These are phyloP conservation scores for Biscogniauxia sp. DNA, from an alignment of 2,329 filamentous ascomycete genomes.

Conservation along the genomic window DNA sequence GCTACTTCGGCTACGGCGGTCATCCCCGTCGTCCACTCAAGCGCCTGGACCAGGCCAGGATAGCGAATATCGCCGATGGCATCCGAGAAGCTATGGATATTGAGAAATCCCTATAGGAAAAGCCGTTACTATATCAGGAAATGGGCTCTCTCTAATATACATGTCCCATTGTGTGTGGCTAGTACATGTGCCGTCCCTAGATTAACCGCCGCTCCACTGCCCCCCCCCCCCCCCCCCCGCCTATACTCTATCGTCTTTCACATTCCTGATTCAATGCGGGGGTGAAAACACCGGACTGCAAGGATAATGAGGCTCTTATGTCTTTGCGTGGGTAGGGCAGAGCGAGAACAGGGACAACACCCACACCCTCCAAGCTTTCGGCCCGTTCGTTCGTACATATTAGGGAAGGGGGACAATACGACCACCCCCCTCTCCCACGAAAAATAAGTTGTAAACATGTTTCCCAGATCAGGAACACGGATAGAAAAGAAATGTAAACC, in stretches of 20 bases:
- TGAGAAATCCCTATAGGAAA: slow-evolving; percentile 51
- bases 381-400: background rate
- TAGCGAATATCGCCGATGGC: slow-evolving; percentile 52
- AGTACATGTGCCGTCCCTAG: background rate
- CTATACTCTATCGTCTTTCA: background rate
- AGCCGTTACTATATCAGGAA: background rate
- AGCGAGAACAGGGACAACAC: background rate
- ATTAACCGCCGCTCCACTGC: background rate
- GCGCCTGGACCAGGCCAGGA: slow-evolving; percentile 57
- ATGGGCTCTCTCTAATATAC: background rate
- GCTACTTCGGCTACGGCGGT: slow-evolving; percentile 78
- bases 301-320: background rate
- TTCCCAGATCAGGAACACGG: too few relatives aligned
- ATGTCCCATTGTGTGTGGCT: background rate
- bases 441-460: too few relatives aligned
- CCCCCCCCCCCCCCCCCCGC: too few relatives aligned
- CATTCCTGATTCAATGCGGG: background rate
- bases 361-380: background rate
- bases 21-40: slow-evolving; percentile 71
- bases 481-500: too few relatives aligned
- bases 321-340: background rate
- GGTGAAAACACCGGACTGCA: background rate
- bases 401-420: background rate
- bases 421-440: too few relatives aligned
- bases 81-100: slow-evolving; percentile 64